These are phyloP conservation scores for Pisolithus albus DNA, from an alignment of 768 basidiomycete species.

Conservation along the genomic window DNA sequence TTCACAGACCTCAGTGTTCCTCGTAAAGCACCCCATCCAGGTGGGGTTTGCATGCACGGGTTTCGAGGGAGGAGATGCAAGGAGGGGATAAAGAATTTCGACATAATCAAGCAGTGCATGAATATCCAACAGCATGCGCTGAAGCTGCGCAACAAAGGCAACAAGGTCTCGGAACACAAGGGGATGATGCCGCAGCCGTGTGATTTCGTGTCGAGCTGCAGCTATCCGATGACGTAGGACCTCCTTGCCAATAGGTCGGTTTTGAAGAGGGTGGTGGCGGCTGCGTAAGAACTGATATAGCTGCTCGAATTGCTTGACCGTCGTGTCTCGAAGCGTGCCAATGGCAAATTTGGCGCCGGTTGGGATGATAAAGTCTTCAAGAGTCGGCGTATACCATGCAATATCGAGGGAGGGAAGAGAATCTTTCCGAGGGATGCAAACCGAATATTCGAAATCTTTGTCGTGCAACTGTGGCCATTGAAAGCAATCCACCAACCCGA, in stretches of 20 bases:
- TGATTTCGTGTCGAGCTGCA: background rate
- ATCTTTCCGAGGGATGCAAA: slow-evolving; percentile 2
- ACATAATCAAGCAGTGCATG: slow-evolving; percentile 4
- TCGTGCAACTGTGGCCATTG: slow-evolving; percentile 2
- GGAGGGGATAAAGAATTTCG: slow-evolving; percentile 1
- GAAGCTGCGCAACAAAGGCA: slow-evolving; percentile 1
- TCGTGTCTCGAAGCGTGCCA: too few species aligned
- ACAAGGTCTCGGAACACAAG: background rate
- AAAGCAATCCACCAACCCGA: background rate
- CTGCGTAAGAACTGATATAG: too few species aligned
- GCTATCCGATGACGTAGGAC: too few species aligned
- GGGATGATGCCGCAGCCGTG: background rate
- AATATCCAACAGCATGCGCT: slow-evolving; percentile 2
- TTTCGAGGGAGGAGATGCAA: background rate
- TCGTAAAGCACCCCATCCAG: slow-evolving; percentile 12
- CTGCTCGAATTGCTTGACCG: too few species aligned
- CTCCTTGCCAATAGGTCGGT: too few species aligned
- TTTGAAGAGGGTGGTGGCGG: too few species aligned
- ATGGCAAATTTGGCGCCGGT: too few species aligned
- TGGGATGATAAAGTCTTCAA: too few species aligned
- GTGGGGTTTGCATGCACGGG: background rate
- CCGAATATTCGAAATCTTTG: background rate
- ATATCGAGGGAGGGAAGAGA: background rate
- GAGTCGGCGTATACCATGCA: too few species aligned
- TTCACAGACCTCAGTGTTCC: background rate